Evolutionary conservation across 2,329 filamentous ascomycete genomes (phyloP), one percentile per base, ranked within the genome.

Genomic region (Emmonsia crescens): DNA sequence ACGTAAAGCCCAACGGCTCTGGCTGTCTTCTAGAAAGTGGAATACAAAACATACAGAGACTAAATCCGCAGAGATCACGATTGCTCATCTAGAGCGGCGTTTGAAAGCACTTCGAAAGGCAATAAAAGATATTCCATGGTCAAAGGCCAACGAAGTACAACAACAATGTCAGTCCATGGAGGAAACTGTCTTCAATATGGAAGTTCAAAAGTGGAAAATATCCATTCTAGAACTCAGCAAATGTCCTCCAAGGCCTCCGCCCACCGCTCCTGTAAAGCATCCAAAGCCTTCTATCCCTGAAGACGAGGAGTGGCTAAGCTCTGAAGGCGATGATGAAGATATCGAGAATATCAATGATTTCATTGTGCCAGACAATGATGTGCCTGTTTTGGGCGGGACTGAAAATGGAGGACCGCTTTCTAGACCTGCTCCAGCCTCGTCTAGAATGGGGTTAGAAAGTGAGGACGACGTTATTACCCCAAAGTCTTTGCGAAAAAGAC

Each of bases 131-230:
- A 75, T 80, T 19, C 70, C 77, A 36, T 90, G 86, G 82, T 71
- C 74, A 12, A 82, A 76, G 8, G 74, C 76, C 27, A 67, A 73
- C 0, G 79, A 85, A 16, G 70, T 94, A 16, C 74, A 78, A 31
- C 75, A 73, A 5, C 82, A 85, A 67, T 85, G 85, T 57, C 73
- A 75, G 12, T 80, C 76, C 42, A 75, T 96, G 60, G 85, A 93
- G 63, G 76, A 78, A 4, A 90, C 80, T 3, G 74, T 96, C 0
- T 80, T 83, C 42, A 81, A 88, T 60, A 81, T 82, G 57, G 71
- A 78, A 64, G 67, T 68, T 31, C 67, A 70, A 29, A 69, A 70
- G 33, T 84, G 79, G 79, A 77, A 76, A 57, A 71, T 78, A 40
- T 68, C 69, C 10, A 69, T 79, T 1, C 73, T 82, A 64, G 68